Percentiles rank a stretch among this genome's conserved stretches.
These are phyloP conservation scores for Epichloe sibirici DNA, from an alignment of 2,329 filamentous ascomycete genomes.

Conservation along the genomic window DNA sequence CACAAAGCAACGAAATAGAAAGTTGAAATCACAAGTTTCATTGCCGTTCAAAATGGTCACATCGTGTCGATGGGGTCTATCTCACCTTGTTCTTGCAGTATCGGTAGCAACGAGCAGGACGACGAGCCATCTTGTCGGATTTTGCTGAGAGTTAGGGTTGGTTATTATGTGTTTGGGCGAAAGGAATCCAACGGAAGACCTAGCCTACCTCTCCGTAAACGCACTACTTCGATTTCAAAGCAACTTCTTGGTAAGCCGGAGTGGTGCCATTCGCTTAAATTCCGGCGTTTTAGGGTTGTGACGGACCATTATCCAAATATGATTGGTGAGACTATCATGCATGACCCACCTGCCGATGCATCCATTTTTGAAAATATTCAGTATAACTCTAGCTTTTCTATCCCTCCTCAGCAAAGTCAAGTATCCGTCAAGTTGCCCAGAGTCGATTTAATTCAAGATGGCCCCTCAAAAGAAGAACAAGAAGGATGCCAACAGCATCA, in stretches of 20 bases:
- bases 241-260: constrained; percentile 22
- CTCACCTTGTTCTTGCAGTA: constrained; percentile 99
- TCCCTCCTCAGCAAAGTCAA: constrained; percentile 12
- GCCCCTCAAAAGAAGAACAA: constrained; percentile 65
- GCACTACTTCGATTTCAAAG: constrained; percentile 42
- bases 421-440: constrained; percentile 18
- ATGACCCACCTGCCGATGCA: background rate
- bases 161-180: constrained; percentile 26
- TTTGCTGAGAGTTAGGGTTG: constrained; percentile 24
- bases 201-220: constrained; percentile 18
- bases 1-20: background rate
- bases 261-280: constrained; percentile 24
- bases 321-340: background rate
- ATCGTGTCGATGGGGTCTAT: constrained; percentile 12
- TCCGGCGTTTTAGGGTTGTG: constrained; percentile 29
- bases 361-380: background rate
- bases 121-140: constrained; percentile 92
- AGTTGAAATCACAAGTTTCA: background rate
- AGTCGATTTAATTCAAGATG: constrained; percentile 41
- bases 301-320: background rate
- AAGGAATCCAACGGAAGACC: constrained; percentile 17
- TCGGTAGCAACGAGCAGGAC: constrained; percentile 98
- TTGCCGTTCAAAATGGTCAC: background rate
- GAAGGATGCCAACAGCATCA: constrained; percentile 68
- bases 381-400: background rate